These are phyloP conservation scores for Ogataea chonburiensis DNA, from an alignment of 805 yeast species.

Conservation along the genomic window DNA sequence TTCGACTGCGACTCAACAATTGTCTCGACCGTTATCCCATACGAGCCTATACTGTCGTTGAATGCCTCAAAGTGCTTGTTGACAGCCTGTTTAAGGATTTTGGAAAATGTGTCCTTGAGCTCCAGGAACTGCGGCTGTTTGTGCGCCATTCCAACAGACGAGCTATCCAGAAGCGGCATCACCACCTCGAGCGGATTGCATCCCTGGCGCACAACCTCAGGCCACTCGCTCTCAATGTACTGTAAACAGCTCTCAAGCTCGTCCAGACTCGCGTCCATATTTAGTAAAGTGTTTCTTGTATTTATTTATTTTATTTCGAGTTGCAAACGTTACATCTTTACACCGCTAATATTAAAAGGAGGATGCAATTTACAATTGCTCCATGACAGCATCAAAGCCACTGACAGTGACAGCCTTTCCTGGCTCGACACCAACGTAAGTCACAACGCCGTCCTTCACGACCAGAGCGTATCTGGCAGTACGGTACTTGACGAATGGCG, in stretches of 20 bases:
- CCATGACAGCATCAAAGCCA: constrained; percentile 43
- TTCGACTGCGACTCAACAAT: constrained; percentile 60
- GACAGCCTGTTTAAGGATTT: constrained; percentile 65
- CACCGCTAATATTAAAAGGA: constrained; percentile 10
- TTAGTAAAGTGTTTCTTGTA: not conserved
- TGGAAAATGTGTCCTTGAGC: constrained; percentile 55
- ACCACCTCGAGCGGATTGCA: constrained; percentile 87
- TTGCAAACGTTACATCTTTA: constrained; percentile 3
- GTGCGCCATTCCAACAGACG: constrained; percentile 89
- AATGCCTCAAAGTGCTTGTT: constrained; percentile 81
- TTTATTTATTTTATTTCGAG: constrained; percentile 4
- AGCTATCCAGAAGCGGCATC: constrained; percentile 74
- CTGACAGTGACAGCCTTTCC: constrained; percentile 43
- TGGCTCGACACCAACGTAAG: constrained; percentile 43
- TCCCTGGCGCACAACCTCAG: constrained; percentile 45
- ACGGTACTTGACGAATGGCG: constrained; percentile 55
- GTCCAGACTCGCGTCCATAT: constrained; percentile 22
- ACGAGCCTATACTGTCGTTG: constrained; percentile 82
- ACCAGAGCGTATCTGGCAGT: constrained; percentile 72
- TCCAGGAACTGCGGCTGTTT: constrained; percentile 64
- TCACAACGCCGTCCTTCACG: constrained; percentile 43
- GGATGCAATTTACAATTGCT: too few species aligned
- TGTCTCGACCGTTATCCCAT: constrained; percentile 64
- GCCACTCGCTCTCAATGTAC: constrained; percentile 29
- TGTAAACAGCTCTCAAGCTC: constrained; percentile 20